Conservation (phyloP, 2,329 filamentous ascomycete genomes). For the Aspergillus thermomutatus region DNA sequence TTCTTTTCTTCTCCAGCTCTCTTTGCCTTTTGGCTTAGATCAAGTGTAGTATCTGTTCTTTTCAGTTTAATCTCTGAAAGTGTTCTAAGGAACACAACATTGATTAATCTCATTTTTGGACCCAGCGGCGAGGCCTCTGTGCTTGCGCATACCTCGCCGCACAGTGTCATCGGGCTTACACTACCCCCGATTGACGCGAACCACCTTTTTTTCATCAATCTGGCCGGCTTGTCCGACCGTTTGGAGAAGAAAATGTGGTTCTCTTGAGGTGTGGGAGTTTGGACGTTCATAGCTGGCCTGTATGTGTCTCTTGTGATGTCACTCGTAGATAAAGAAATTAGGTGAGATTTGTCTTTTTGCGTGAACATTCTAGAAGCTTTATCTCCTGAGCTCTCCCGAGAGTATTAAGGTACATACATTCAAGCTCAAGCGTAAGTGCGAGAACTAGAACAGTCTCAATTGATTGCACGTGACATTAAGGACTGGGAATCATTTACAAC, state of each 20-base stretch:
- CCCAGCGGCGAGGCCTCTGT: slow-evolving; percentile 57
- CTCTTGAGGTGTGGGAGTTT: neutral
- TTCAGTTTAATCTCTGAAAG: slow-evolving; percentile 96
- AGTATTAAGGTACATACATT: neutral
- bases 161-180: slow-evolving; percentile 76
- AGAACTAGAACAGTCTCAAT: too few species aligned
- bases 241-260: slow-evolving; percentile 54
- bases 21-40: slow-evolving; percentile 69
- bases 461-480: slow-evolving; percentile 5
- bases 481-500: neutral
- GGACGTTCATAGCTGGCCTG: neutral
- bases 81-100: slow-evolving; percentile 66
- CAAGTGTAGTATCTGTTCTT: slow-evolving; percentile 97
- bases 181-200: slow-evolving; percentile 71
- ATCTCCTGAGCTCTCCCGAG: neutral
- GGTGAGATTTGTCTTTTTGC: neutral
- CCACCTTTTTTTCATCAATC: slow-evolving; percentile 58
- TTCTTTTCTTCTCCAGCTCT: slow-evolving; percentile 49
- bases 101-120: slow-evolving; percentile 83
- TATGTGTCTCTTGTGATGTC: neutral
- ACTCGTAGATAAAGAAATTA: neutral
- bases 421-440: too few species aligned
- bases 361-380: neutral
- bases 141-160: slow-evolving; percentile 65
- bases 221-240: slow-evolving; percentile 49